Evolutionary conservation across 257 asterid genomes (phyloP), one percentile per base, ranked within the genome.

Genomic region (Ligustrum vulgare): DNA sequence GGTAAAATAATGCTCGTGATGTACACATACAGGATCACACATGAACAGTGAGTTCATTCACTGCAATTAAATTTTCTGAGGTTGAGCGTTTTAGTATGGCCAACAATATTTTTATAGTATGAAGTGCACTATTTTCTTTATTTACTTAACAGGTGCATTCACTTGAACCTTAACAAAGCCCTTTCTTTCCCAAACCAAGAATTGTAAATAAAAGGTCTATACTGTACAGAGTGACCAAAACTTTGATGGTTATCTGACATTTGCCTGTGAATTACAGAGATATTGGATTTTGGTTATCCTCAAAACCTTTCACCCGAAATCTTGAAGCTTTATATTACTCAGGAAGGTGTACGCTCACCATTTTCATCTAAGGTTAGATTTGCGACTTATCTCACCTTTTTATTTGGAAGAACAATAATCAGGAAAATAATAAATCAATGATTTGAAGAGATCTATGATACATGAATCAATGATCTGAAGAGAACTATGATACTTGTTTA

Each of bases 221-320:
- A n/a, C 49, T 37, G 36, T 18, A 37, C 37, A 62, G 75, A 76
- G 74, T 56, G 68, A 73, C 70, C 66, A 23, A 74, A 58, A 71
- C 63, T 20, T 35, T 75, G 41, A 80, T 58, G 49, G 22, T 47
- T 23, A 16, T 75, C 75, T 84, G 36, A 71, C 16, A 28, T 63
- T 77, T 45, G 7, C 73, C 35, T 75, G 68, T 75, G n/a, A 73
- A 56, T 79, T 84, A 78, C 97, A 95, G 99, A 95, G 78, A 95
- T 95, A 67, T 91, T 95, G 99, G 99, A 95, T 81, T 95, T 95
- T 76, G 99, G 99, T 77, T 95, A 95, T 83, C 99, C 99, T 31
- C 99, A 95, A 85, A 95, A 95, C 80, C 96, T 95, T 76, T 95
- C 99, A 7, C 97, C 99, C 13, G 99, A 95, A 86, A 95, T 95